A percentile compares a stretch with the other conserved stretches of the same genome.
These are phyloP conservation scores for Blastocrithidia nonstop DNA, from an alignment of 208 protist species.

Conservation along the genomic window DNA sequence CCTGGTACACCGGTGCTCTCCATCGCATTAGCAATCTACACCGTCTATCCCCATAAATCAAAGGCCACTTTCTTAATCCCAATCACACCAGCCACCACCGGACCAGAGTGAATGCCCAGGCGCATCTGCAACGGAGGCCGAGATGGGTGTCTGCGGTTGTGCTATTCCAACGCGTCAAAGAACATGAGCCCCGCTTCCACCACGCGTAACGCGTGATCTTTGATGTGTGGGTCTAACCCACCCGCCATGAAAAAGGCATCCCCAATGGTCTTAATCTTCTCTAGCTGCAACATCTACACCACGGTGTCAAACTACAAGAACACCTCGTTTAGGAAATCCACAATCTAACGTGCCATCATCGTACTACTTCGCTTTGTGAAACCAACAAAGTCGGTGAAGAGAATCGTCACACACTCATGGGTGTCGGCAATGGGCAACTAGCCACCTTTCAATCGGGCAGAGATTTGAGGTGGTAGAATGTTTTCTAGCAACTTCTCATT, in stretches of 20 bases:
- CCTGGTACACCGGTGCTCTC: constrained; percentile 20
- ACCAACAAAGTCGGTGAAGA: constrained; percentile 34
- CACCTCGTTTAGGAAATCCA: constrained; percentile 21
- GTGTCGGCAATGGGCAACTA: constrained; percentile 18
- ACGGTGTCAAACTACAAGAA: constrained; percentile 24
- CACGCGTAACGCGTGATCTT: constrained; percentile 17
- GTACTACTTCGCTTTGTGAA: constrained; percentile 23
- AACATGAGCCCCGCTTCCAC: constrained; percentile 14
- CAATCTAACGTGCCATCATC: constrained; percentile 17
- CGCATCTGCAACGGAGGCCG: constrained; percentile 19
- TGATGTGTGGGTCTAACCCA: constrained; percentile 10
- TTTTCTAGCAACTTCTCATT: constrained; percentile 20
- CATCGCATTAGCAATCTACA: constrained; percentile 20
- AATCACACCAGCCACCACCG: constrained; percentile 21
- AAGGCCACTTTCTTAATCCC: constrained; percentile 25
- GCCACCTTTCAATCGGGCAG: constrained; percentile 11
- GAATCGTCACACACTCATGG: constrained; percentile 15
- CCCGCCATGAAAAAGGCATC: constrained; percentile 29
- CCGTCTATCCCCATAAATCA: constrained; percentile 29
- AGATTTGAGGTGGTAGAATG: constrained; percentile 16
- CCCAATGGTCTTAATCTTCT: constrained; percentile 46
- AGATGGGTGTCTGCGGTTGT: constrained; percentile 15
- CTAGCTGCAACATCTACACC: constrained; percentile 14
- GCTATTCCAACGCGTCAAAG: constrained; percentile 13
- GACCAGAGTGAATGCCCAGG: constrained; percentile 17